Evolutionary conservation across 2,329 filamentous ascomycete genomes (phyloP), one percentile per base, ranked within the genome.

Genomic region (Trichoderma asperellum): DNA sequence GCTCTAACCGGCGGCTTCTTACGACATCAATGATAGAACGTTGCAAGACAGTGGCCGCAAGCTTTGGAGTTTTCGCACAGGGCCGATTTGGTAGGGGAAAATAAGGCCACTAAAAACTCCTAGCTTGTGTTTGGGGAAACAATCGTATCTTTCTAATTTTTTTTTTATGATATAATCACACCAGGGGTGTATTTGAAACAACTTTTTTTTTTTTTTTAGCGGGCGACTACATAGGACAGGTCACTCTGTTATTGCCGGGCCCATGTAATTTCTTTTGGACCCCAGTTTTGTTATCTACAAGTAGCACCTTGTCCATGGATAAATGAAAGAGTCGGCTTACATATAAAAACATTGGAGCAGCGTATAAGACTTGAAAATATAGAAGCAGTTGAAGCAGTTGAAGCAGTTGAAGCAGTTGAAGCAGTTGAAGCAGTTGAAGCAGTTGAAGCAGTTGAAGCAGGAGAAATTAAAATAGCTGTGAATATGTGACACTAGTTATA

Each of bases 1-100:
- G 5, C 32, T 32, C 32, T 32, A 32, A 5, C 32, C 7, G 7
- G 32, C 2, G 32, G 32, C 32, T 32, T 32, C 32, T 32, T 8
- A 32, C 5, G 7, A 32, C 32, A 32, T 32, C 32, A 32, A 32
- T 32, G 7, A 32, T 32, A 32, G 5, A 32, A 2, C 16, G 2
- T 24, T 12, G n/a, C 47, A 12, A 49, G 52, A 56, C 62, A 65
- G 62, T 65, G 62, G 62, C 35, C 49, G 27, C 56, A 21, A 21
- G 8, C 4, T 5, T 5, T 10, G 12, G 27, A 11, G 35, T 10
- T 57, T 47, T 57, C 62, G 53, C 52, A 57, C 62, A 34, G 29
- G 29, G n/a, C 24, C 40, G n/a, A 21, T 8, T 5, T n/a, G 8
- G 12, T 14, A 49, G 21, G 6, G n/a, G 2, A 32, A 61, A 21